Evolutionary conservation across 2,329 filamentous ascomycete genomes (phyloP).

Genomic region (Diplodia intermedia): DNA sequence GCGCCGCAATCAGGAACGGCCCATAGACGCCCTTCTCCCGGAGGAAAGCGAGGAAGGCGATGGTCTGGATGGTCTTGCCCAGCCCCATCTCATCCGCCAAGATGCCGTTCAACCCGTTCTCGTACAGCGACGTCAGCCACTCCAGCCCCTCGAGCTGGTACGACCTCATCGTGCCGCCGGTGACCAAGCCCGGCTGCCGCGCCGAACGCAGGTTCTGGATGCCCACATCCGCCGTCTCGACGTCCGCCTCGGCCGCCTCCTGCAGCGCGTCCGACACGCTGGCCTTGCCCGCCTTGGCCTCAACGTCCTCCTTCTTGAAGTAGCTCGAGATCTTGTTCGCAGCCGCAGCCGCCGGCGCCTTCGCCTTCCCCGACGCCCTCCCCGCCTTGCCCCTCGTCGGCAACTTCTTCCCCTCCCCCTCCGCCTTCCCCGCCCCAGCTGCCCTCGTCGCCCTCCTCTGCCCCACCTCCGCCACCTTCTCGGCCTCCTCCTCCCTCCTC

Average conservation of each 20-base stretch:
- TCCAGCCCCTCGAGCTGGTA: slow-evolving; percentile 95
- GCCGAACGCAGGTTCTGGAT: slow-evolving; percentile 78
- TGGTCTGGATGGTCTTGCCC: slow-evolving; percentile 91
- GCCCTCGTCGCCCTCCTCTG: slow-evolving; percentile 56
- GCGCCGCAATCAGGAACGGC: slow-evolving; percentile 88
- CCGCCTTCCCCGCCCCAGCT: slow-evolving; percentile 34
- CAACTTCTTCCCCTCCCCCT: slow-evolving; percentile 6
- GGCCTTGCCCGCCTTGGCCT: slow-evolving; percentile 60
- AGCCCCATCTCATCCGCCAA: slow-evolving; percentile 94
- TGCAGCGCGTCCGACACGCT: slow-evolving; percentile 65
- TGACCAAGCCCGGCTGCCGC: slow-evolving; percentile 82
- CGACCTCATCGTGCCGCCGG: slow-evolving; percentile 87
- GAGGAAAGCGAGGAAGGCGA: slow-evolving; percentile 83
- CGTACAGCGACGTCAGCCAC: slow-evolving; percentile 83
- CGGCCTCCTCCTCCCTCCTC: slow-evolving; percentile 52
- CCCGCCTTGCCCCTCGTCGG: slow-evolving; percentile 42
- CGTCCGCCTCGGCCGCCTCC: slow-evolving; percentile 64
- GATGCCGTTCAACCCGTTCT: slow-evolving; percentile 92
- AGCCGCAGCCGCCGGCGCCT: slow-evolving; percentile 33
- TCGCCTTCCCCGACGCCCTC: slow-evolving; percentile 32
- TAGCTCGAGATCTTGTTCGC: slow-evolving; percentile 62
- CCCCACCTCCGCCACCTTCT: slow-evolving; percentile 54
- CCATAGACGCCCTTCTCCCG: slow-evolving; percentile 88
- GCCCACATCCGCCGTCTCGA: slow-evolving; percentile 66
- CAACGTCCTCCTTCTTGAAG: slow-evolving; percentile 65